phyloP scores from a whole-genome alignment of 2,329 filamentous ascomycete species.

The Whalleya microplaca region DNA sequence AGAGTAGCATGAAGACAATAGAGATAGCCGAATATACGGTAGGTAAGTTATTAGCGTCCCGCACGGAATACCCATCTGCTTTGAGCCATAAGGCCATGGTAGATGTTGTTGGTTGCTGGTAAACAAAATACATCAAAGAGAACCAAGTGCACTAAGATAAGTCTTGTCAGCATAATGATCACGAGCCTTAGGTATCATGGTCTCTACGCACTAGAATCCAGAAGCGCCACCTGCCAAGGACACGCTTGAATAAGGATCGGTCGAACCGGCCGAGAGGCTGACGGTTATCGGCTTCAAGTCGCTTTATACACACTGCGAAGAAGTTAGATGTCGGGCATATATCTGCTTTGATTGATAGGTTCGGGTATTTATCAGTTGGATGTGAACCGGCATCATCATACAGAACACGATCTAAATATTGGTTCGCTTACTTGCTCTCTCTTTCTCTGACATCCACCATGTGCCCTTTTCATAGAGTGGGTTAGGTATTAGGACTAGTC shows the following conservation, averaged over 20 bases:
- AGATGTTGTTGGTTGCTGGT: slow-evolving; percentile 24
- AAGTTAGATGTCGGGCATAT: no score
- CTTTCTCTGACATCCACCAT: slow-evolving; percentile 37
- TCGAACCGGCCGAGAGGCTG: slow-evolving; percentile 22
- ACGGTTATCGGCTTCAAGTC: slow-evolving; percentile 27
- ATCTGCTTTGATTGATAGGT: no score
- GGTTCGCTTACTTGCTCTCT: slow-evolving; percentile 8
- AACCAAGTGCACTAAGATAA: slow-evolving; percentile 22
- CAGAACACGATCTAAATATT: no score
- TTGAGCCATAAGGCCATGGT: slow-evolving; percentile 29
- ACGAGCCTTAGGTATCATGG: no score
- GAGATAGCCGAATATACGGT: slow-evolving; percentile 37
- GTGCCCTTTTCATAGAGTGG: slow-evolving; percentile 35
- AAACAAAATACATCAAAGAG: slow-evolving; percentile 28
- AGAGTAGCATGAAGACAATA: slow-evolving; percentile 32
- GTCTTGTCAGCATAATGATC: not conserved
- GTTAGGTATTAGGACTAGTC: slow-evolving; percentile 24
- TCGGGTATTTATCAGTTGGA: no score
- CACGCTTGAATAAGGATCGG: slow-evolving; percentile 20
- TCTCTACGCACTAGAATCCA: slow-evolving; percentile 17
- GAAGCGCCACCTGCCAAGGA: slow-evolving; percentile 27
- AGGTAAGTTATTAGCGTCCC: slow-evolving; percentile 27
- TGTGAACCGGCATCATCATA: no score
- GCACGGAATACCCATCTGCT: slow-evolving; percentile 24
- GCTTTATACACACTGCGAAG: slow-evolving; percentile 36